Base-by-base conservation (phyloP, 139 green algal species). In the Pycnococcus provasolii region DNA sequence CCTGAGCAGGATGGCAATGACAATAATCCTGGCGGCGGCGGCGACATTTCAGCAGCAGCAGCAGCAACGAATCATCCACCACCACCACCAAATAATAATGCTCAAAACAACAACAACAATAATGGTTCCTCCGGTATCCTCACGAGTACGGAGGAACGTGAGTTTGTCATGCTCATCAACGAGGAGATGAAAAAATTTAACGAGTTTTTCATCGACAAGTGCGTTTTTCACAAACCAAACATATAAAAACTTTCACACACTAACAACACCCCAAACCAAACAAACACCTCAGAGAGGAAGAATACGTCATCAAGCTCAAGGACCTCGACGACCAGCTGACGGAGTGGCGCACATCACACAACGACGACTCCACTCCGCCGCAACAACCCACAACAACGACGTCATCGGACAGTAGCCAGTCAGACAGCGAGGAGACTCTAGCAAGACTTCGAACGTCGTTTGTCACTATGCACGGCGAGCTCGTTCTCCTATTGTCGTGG, bases 401-500 rank as follows among this genome's bases (percentile, higher is more conserved):
- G 39, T 7, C 58, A 65, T 45, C 42, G 26, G 58, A 65, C 37
- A n/a, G 39, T 65, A n/a, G 2, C 58, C 26, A 48, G 2, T 43
- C 42, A 65, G 46, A 59, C 13, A 64, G 39, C 45, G 37, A 46
- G 15, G 26, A 26, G 64, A 45, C 37, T 4, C 37, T 62, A 2
- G 26, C 48, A 57, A 11, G 40, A 6, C 4, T 55, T 44, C 52
- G 46, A 26, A 11, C 11, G 9, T 15, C 54, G 39, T 66, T 64
- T 8, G 51, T 71, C 43, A 45, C 72, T 45, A 58, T 76, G 13
- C 70, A 76, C 70, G 72, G 66, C 54, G 72, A 70, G 72, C 55
- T 78, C 40, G 72, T 78, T 11, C 52, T 78, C 40, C 43, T 78
- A 15, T 37, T 68, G n/a, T 50, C 74, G 58, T 78, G 66, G 66